Conservation (phyloP, 2,329 filamentous ascomycete species). For the Orbilia ellipsospora region DNA sequence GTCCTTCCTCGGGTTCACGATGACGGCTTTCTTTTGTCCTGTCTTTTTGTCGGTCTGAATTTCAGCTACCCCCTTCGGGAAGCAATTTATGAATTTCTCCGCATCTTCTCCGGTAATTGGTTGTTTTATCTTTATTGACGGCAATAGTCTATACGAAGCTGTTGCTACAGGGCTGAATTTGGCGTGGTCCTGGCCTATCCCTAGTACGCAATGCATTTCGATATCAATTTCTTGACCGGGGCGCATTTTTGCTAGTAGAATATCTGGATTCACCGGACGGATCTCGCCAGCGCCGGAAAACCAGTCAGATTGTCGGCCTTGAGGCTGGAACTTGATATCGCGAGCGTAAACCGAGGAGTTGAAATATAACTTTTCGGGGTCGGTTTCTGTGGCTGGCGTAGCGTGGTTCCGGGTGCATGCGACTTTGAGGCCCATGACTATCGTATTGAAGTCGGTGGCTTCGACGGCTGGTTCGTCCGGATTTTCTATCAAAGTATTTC, state of each 20-base stretch:
- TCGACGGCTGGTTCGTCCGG: constrained; percentile 63
- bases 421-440: constrained; percentile 79
- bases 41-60: constrained; percentile 78
- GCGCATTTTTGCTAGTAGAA: constrained; percentile 91
- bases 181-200: constrained; percentile 90
- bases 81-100: constrained; percentile 88
- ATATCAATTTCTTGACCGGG: constrained; percentile 88
- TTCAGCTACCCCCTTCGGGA: constrained; percentile 86
- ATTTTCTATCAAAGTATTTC: constrained; percentile 19
- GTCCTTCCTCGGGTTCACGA: constrained; percentile 88
- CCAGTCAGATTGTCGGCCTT: constrained; percentile 76
- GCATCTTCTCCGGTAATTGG: constrained; percentile 90
- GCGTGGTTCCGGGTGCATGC: constrained; percentile 82
- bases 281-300: constrained; percentile 75
- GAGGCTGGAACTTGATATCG: constrained; percentile 80
- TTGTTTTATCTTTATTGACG: constrained; percentile 81
- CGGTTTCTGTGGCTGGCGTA: constrained; percentile 77
- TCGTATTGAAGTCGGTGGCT: constrained; percentile 83
- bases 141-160: constrained; percentile 89
- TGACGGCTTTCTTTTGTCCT: constrained; percentile 87
- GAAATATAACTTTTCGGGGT: constrained; percentile 85
- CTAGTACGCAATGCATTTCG: constrained; percentile 93
- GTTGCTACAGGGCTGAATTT: constrained; percentile 98
- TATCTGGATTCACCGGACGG: constrained; percentile 85
- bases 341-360: constrained; percentile 84